These are phyloP conservation scores for Diutina neorugosa DNA, from an alignment of 1,139 yeast species.

Conservation along the genomic window DNA sequence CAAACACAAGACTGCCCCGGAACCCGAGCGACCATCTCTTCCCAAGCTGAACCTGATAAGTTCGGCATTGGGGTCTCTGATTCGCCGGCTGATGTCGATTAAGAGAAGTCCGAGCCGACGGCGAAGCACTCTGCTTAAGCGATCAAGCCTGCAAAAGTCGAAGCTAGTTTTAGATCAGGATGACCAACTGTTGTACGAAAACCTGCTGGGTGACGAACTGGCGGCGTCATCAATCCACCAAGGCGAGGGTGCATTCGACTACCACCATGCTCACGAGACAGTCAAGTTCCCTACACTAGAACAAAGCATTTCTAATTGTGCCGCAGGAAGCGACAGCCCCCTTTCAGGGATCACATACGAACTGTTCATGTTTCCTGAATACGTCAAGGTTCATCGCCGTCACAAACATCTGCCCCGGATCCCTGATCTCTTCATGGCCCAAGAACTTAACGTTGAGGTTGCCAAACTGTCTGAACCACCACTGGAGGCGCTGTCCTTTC, in stretches of 20 bases:
- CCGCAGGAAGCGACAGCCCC: slow-evolving; percentile 5
- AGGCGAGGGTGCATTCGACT: background rate
- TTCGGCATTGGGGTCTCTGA: background rate
- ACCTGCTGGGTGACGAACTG: background rate
- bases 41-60: background rate
- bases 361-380: slow-evolving; percentile 38
- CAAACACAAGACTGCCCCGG: background rate
- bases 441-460: slow-evolving; percentile 38
- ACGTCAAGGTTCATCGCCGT: slow-evolving; percentile 36
- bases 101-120: background rate
- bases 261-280: background rate
- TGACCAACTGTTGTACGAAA: background rate
- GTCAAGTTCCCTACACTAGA: background rate
- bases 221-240: background rate
- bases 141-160: background rate
- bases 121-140: background rate
- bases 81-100: background rate
- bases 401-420: slow-evolving; percentile 29
- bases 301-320: background rate
- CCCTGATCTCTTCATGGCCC: slow-evolving; percentile 64
- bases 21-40: background rate
- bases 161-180: background rate
- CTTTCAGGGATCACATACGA: slow-evolving; percentile 26
- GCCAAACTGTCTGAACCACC: slow-evolving; percentile 6
- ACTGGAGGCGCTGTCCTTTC: slow-evolving; percentile 7